Evolutionary conservation across 129 eudicot genomes (phyloP).

Genomic region (Kitagawia praeruptora): DNA sequence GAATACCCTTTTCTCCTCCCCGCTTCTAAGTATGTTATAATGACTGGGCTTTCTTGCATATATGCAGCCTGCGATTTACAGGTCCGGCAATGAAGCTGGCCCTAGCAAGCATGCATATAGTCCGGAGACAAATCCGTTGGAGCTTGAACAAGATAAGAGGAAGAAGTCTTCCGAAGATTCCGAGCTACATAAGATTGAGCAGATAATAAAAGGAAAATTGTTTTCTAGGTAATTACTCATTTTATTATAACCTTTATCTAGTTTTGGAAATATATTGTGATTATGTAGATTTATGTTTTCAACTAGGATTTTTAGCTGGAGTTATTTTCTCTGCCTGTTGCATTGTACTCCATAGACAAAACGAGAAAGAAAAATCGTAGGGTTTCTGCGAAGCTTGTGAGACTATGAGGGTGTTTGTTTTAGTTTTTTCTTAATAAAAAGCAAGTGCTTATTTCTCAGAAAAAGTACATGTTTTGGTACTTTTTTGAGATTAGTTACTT

Average conservation of each 20-base stretch:
- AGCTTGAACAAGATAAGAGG: constrained; percentile 20
- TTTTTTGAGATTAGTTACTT: not conserved
- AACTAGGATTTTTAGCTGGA: constrained; percentile 4
- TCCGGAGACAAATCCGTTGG: constrained; percentile 21
- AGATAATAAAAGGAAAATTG: constrained; percentile 57
- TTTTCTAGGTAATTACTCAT: constrained; percentile 72
- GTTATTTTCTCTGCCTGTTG: not conserved
- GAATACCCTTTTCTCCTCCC: not conserved
- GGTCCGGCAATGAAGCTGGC: constrained; percentile 32
- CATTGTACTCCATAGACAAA: not conserved
- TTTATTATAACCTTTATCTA: constrained; percentile 7
- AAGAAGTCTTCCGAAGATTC: constrained; percentile 24
- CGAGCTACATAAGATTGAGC: constrained; percentile 52
- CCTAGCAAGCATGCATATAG: constrained; percentile 31
- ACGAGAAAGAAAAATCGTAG: not conserved
- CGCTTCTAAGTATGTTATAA: not conserved
- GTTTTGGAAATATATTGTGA: not conserved
- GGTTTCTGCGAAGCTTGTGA: not conserved
- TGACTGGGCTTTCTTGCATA: not conserved
- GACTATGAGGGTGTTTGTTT: not conserved
- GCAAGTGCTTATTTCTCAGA: too few relatives aligned
- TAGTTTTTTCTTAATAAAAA: too few relatives aligned
- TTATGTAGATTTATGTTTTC: not conserved
- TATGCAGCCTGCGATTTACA: constrained; percentile 44
- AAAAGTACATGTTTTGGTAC: not conserved